A percentile compares a stretch with the other conserved stretches of the same genome.
Evolutionary conservation across 2,329 filamentous ascomycete species (phyloP).

Genomic region (Cladosporium sp.): DNA sequence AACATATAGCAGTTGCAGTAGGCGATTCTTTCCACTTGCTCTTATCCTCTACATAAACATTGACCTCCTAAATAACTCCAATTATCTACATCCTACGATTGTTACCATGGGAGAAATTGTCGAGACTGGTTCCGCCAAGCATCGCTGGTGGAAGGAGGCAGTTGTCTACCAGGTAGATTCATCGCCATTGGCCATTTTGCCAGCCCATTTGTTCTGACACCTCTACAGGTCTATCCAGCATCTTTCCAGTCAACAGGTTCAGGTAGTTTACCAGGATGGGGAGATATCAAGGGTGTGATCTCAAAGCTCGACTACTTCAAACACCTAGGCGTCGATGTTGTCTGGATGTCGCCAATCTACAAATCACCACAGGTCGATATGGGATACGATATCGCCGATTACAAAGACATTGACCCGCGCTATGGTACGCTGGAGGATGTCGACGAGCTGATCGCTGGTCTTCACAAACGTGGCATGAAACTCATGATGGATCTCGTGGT

Average conservation of each 20-base stretch:
- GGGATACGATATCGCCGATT: slow-evolving; percentile 49
- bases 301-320: slow-evolving; percentile 62
- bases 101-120: slow-evolving; percentile 9
- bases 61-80: too few relatives aligned
- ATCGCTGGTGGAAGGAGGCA: slow-evolving; percentile 37
- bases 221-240: slow-evolving; percentile 52
- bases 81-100: background rate
- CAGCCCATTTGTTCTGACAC: slow-evolving; percentile 24
- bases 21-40: background rate
- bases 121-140: slow-evolving; percentile 15
- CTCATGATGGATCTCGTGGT: slow-evolving; percentile 34
- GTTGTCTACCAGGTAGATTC: slow-evolving; percentile 30
- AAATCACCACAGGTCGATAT: slow-evolving; percentile 53
- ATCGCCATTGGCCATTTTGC: background rate
- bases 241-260: slow-evolving; percentile 55
- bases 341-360: slow-evolving; percentile 63
- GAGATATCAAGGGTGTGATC: slow-evolving; percentile 62
- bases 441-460: slow-evolving; percentile 40
- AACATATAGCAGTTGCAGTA: background rate
- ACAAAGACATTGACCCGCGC: slow-evolving; percentile 44
- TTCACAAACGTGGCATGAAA: slow-evolving; percentile 45
- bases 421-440: slow-evolving; percentile 47
- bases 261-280: slow-evolving; percentile 52
- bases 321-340: slow-evolving; percentile 57
- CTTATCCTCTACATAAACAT: background rate